Evolutionary conservation across 257 asterid species (phyloP).

Genomic region (Salvia rosmarinus): DNA sequence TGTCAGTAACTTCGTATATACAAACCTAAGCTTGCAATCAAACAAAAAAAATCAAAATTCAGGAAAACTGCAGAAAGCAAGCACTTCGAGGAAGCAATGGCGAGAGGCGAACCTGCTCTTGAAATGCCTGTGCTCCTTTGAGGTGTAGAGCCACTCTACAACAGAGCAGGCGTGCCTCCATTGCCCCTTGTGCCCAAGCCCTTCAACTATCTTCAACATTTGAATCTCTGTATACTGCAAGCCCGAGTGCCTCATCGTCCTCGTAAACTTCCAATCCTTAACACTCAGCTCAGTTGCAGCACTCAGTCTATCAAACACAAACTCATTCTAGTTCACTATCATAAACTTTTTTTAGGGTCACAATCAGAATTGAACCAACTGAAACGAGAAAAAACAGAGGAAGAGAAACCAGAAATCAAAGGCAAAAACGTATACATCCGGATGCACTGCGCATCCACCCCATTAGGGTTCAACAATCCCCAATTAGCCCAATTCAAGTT

Average conservation of each 20-base stretch:
- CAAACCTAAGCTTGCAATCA: slow-evolving; percentile 66
- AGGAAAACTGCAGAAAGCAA: slow-evolving; percentile 4
- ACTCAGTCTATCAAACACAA: slow-evolving; percentile 51
- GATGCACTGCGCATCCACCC: no score
- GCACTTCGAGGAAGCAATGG: slow-evolving; percentile 1
- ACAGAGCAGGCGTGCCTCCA: slow-evolving; percentile 82
- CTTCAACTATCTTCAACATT: slow-evolving; percentile 78
- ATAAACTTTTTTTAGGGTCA: neutral
- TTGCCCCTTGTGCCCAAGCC: slow-evolving; percentile 75
- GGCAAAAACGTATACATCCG: no score
- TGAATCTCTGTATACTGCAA: slow-evolving; percentile 83
- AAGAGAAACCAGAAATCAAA: neutral
- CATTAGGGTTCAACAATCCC: no score
- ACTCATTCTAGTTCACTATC: slow-evolving; percentile 19
- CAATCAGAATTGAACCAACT: neutral
- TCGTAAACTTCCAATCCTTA: slow-evolving; percentile 80
- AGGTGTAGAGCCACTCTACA: slow-evolving; percentile 80
- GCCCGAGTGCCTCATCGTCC: slow-evolving; percentile 77
- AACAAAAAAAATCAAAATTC: slow-evolving; percentile 23
- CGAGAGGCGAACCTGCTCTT: slow-evolving; percentile 64
- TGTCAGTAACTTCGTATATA: slow-evolving; percentile 79
- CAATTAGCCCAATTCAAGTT: no score
- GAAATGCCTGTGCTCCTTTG: slow-evolving; percentile 69
- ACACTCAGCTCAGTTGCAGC: slow-evolving; percentile 56
- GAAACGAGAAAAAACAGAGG: slow-evolving; percentile 5